Conservation (phyloP, 1,284 basidiomycete genomes). For the Ceratobasidium papillatum region DNA sequence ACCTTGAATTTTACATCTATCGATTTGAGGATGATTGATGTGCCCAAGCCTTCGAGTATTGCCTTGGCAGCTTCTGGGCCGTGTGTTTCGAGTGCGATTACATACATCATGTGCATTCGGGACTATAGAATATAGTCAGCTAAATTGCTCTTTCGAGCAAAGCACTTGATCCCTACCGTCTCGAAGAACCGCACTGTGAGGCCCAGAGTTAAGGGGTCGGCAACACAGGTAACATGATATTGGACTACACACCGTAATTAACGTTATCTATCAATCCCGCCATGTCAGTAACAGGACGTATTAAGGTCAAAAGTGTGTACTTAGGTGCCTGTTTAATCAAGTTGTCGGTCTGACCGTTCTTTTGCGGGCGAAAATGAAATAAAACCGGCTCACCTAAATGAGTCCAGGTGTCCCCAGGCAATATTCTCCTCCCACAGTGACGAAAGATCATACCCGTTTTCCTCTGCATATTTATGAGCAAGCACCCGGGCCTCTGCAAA, state of each 20-base stretch:
- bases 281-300: background rate
- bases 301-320: background rate
- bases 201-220: background rate
- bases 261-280: conserved; percentile 41
- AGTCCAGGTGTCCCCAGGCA: conserved; percentile 43
- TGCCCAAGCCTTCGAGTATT: conserved; percentile 38
- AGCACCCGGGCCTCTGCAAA: conserved; percentile 8
- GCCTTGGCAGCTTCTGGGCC: conserved; percentile 26
- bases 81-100: conserved; percentile 25
- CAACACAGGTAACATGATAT: background rate
- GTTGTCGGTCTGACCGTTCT: too few relatives aligned
- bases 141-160: background rate
- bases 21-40: conserved; percentile 43
- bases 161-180: conserved; percentile 28
- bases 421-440: conserved; percentile 42
- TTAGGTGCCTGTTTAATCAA: conserved; percentile 12
- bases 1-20: conserved; percentile 42
- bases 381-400: conserved; percentile 37
- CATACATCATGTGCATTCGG: conserved; percentile 40
- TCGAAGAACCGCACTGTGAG: conserved; percentile 30
- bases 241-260: conserved; percentile 36
- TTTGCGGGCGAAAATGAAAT: background rate
- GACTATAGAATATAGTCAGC: conserved; percentile 1
- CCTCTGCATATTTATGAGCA: conserved; percentile 35
- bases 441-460: conserved; percentile 40